These are phyloP conservation scores for Zanthoxylum bungeanum DNA, from an alignment of 345 rosid genomes.

Conservation along the genomic window DNA sequence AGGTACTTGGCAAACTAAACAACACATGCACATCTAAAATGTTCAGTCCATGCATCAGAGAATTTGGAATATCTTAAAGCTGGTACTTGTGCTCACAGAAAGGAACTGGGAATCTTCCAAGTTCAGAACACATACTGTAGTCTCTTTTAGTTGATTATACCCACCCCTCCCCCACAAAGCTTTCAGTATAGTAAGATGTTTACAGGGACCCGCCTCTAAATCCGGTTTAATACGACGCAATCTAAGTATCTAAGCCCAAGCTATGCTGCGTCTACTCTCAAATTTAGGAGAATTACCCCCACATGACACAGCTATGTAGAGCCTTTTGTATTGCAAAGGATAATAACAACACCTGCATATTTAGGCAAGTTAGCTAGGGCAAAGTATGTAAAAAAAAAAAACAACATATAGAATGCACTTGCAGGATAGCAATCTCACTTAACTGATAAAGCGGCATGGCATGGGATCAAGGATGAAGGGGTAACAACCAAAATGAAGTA, in stretches of 20 bases:
- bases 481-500: not conserved
- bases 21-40: not conserved
- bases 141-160: no score
- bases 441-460: not conserved
- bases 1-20: no score
- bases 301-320: not conserved
- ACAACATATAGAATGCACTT: not conserved
- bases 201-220: not conserved
- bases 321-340: not conserved
- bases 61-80: not conserved
- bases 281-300: not conserved
- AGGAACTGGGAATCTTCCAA: not conserved
- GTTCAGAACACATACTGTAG: not conserved
- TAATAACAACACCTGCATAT: not conserved
- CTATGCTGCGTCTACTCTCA: not conserved
- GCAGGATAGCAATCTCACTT: not conserved
- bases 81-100: not conserved
- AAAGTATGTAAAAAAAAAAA: not conserved
- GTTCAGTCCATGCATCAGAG: not conserved
- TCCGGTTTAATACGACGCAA: not conserved
- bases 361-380: not conserved
- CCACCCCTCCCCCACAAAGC: no score
- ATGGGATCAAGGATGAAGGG: not conserved
- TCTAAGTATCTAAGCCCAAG: not conserved
- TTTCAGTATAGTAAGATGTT: no score